Conservation (phyloP, 1,139 yeast species). For the Debaryomyces sp. region DNA sequence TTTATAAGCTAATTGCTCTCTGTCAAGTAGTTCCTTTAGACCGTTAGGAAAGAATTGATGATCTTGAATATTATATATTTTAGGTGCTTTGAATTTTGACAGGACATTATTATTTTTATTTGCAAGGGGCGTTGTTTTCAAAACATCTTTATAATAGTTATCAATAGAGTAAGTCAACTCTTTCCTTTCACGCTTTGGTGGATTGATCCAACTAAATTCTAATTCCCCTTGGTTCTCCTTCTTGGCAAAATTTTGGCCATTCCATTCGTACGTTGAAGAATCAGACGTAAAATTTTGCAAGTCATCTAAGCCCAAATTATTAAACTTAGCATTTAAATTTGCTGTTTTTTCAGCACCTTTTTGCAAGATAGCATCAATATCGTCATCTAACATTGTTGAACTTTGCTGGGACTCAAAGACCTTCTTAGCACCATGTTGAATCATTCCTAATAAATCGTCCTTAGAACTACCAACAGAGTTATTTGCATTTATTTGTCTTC, state of each 20-base stretch:
- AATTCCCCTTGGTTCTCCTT: conserved; percentile 47
- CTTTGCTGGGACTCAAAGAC: conserved; percentile 62
- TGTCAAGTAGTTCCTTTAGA: conserved; percentile 64
- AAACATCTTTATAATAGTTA: conserved; percentile 81
- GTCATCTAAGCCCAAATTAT: conserved; percentile 86
- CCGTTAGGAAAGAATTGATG: conserved; percentile 84
- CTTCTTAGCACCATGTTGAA: conserved; percentile 93
- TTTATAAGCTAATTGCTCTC: conserved; percentile 78
- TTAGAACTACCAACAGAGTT: conserved; percentile 52
- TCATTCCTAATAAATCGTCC: conserved; percentile 90
- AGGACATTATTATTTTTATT: conserved; percentile 28
- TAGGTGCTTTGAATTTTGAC: conserved; percentile 65
- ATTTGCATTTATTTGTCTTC: conserved; percentile 56
- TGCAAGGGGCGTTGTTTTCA: conserved; percentile 38
- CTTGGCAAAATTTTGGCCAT: conserved; percentile 90
- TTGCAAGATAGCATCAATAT: conserved; percentile 76
- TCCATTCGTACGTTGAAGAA: conserved; percentile 94
- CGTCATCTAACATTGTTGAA: conserved; percentile 57
- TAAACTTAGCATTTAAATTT: conserved; percentile 74
- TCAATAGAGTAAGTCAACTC: conserved; percentile 88
- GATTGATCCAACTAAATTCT: conserved; percentile 77
- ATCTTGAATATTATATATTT: conserved; percentile 71
- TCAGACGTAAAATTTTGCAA: conserved; percentile 87
- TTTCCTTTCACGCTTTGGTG: conserved; percentile 86
- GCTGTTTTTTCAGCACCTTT: conserved; percentile 84